Percentiles rank a stretch among this genome's conserved stretches.
These are phyloP conservation scores for Magnusiomyces tetraspermus DNA, from an alignment of 1,139 yeast genomes.

Conservation along the genomic window DNA sequence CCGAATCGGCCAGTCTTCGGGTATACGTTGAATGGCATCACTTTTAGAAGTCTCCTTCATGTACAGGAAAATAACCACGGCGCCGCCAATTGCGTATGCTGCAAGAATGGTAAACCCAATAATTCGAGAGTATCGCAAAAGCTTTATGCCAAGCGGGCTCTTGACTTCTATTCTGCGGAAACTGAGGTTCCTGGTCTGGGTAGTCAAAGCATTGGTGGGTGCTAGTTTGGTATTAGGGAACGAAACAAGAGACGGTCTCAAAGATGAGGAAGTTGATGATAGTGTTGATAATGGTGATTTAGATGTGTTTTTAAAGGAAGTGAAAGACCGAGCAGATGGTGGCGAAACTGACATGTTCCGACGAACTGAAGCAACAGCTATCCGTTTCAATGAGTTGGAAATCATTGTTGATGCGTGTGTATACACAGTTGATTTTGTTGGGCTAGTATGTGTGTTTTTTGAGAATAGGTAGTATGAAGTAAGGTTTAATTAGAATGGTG, in stretches of 20 bases:
- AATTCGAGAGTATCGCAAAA: conserved; percentile 13
- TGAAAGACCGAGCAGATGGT: too few species aligned
- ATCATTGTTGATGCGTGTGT: too few species aligned
- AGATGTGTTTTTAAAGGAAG: too few species aligned
- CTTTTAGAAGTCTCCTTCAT: conserved; percentile 19
- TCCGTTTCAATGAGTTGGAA: too few species aligned
- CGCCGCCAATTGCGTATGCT: conserved; percentile 22
- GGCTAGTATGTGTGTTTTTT: too few species aligned
- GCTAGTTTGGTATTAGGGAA: not conserved
- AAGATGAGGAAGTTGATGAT: too few species aligned
- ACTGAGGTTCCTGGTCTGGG: not conserved
- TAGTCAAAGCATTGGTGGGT: not conserved
- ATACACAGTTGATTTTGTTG: too few species aligned
- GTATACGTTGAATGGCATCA: conserved; percentile 26
- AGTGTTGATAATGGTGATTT: too few species aligned
- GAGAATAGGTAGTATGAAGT: too few species aligned
- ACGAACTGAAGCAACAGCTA: too few species aligned
- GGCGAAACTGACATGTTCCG: too few species aligned
- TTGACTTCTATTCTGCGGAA: conserved; percentile 13
- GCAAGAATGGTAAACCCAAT: conserved; percentile 14
- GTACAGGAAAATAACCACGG: conserved; percentile 21
- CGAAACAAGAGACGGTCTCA: not conserved
- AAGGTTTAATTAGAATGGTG: too few species aligned
- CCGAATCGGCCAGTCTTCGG: conserved; percentile 27
- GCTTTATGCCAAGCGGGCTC: conserved; percentile 14